Evolutionary conservation across 352 stramenopile species (phyloP).

Genomic region (Phytophthora agathidicida): DNA sequence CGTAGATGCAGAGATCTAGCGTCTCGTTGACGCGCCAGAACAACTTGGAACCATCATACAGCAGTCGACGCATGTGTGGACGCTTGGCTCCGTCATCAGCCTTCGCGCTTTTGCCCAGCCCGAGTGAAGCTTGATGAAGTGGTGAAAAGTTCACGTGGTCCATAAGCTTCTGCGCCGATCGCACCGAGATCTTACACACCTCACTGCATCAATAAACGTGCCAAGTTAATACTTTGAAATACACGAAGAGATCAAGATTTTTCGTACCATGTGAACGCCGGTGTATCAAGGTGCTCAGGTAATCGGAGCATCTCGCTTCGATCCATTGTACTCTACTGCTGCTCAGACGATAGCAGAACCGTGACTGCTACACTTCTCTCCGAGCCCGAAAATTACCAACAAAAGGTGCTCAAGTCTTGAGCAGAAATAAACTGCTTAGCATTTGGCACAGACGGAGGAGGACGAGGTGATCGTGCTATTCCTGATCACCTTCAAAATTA

Average conservation of each 20-base stretch:
- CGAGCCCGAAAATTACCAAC: not conserved
- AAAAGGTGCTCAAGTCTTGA: not conserved
- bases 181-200: constrained; percentile 89
- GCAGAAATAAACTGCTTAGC: constrained; percentile 30
- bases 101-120: constrained; percentile 40
- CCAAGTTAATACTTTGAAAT: not conserved
- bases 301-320: constrained; percentile 23
- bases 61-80: constrained; percentile 51
- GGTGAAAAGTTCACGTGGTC: constrained; percentile 90
- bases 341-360: not conserved
- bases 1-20: constrained; percentile 84
- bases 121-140: constrained; percentile 82
- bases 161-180: constrained; percentile 86
- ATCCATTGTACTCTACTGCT: constrained; percentile 9
- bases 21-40: constrained; percentile 91
- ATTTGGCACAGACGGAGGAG: not conserved
- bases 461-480: constrained; percentile 28
- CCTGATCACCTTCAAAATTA: constrained; percentile 28
- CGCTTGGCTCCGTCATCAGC: constrained; percentile 15
- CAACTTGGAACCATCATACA: constrained; percentile 88
- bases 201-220: constrained; percentile 48
- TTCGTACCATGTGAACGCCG: constrained; percentile 76
- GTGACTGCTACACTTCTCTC: not conserved
- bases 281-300: constrained; percentile 44
- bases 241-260: not conserved